A percentile compares a stretch with the other conserved stretches of the same genome.
These are phyloP conservation scores for Globisporangium acanthophoron DNA, from an alignment of 352 stramenopile species.

Conservation along the genomic window DNA sequence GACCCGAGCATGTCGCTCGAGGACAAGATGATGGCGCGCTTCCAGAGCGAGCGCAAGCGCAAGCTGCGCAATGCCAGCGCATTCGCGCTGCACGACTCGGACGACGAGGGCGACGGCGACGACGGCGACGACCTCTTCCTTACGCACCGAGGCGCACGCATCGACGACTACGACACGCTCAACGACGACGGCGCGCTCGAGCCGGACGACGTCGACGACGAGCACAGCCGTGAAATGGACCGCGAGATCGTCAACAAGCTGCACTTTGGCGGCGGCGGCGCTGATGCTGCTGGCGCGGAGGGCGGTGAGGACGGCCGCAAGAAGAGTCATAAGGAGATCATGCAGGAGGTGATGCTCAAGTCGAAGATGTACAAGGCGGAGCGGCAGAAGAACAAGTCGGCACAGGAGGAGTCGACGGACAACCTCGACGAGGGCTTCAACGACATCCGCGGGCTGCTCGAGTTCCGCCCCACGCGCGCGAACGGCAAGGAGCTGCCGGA, in stretches of 20 bases:
- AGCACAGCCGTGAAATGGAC: constrained; percentile 69
- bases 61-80: constrained; percentile 71
- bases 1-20: constrained; percentile 84
- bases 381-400: constrained; percentile 81
- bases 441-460: constrained; percentile 55
- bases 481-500: constrained; percentile 57
- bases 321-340: constrained; percentile 87
- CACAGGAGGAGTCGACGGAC: constrained; percentile 75
- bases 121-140: constrained; percentile 71
- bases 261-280: constrained; percentile 72
- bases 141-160: constrained; percentile 68
- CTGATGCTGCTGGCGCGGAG: constrained; percentile 9
- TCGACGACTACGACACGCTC: constrained; percentile 70
- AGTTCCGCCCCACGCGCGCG: constrained; percentile 69
- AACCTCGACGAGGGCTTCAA: constrained; percentile 70
- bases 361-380: constrained; percentile 88
- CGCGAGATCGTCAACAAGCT: constrained; percentile 79
- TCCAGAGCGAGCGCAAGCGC: constrained; percentile 86
- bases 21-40: constrained; percentile 90
- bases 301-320: constrained; percentile 30
- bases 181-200: constrained; percentile 41
- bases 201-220: constrained; percentile 62
- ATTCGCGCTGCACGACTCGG: constrained; percentile 77
- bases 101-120: constrained; percentile 62
- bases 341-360: constrained; percentile 91